Evolutionary conservation across 2,329 filamentous ascomycete genomes (phyloP), one percentile per base, ranked within the genome.

Genomic region (Ascochyta lentis): DNA sequence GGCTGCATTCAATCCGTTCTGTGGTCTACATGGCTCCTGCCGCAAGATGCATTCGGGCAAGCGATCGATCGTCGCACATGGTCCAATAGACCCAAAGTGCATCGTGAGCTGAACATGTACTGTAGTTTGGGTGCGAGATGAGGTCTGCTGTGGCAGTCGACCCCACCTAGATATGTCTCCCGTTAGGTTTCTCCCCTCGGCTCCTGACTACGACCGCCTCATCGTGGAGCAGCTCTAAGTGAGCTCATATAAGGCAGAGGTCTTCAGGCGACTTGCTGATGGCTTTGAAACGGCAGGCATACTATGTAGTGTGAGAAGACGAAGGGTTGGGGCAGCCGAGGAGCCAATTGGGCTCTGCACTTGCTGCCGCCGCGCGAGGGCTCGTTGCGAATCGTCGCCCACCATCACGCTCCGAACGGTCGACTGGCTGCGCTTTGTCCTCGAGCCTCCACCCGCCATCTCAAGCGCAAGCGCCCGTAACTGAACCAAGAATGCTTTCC

Each of bases 381-480:
- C 59, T 70, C 58, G 63, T 58, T 73, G 56, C 72, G 72, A 75
- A 74, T 74, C 65, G 65, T 58, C 66, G 42, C 65, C 65, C 69
- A 60, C 70, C 68, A 68, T 56, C 39, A 49, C 62, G 47, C 39
- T 64, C 51, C 55, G 61, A 64, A 66, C 60, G 70, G 66, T 67
- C 65, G 64, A 73, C 65, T 69, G 67, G 65, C 61, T 59, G 61
- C 60, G 62, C 63, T 66, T 62, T 60, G 58, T 53, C 58, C 60
- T 65, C 65, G 47, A 70, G 65, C 67, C 63, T 70, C 68, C 64
- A 68, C 66, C 69, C 67, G 66, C 61, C 66, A 58, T 59, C 58
- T 63, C 65, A 70, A 63, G 69, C 69, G 70, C 72, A 74, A 73
- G 72, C 73, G 73, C 73, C 66, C 70, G 69, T 60, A 61, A 56